Base-by-base conservation (phyloP, 2,329 filamentous ascomycete species). In the Aspergillus tamarii region DNA sequence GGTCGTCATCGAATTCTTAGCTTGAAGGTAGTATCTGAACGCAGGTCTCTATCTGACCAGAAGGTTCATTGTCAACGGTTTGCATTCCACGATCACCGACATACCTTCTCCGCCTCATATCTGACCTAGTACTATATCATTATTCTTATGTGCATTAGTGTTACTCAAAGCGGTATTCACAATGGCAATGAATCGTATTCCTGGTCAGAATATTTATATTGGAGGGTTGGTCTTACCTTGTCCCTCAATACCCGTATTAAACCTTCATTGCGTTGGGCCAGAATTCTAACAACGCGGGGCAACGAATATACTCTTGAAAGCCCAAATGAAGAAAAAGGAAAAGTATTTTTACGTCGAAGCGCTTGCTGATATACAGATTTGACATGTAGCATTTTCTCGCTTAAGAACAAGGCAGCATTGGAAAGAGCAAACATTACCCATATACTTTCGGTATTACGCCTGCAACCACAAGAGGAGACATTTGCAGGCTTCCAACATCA, bases 341-440 rank as follows among this genome's bases (percentile, higher is more conserved):
- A 52, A 41, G 19, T 23, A 21, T 21, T 30, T 21, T 43, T 21
- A 50, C 26, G 32, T 41, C 46, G 54, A 34, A 30, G 26, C 30
- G 26, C 32, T 58, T 57, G 52, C 60, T 66, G 54, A 64, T 58
- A n/a, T n/a, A 59, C 12, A 30, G 21, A 32, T 61, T 43, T 59
- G n/a, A 43, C 45, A 14, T 69, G 62, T 78, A 96, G 94, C 63
- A 86, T 96, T 67, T 94, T 94, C 81, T 88, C 90, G 48, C 82
- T 97, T 66, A 88, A 89, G 64, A 89, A 91, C 65, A 89, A 89
- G 65, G 85, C 89, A 60, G 85, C 89, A 41, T 84, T 98, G 56
- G 81, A 86, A 67, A 86, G 90, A 67, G 87, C 88, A 69, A 88
- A 89, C 68, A 93, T 99, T 76, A 96, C 93, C 3, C 94, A 97